These are phyloP conservation scores for Melanomma pulvis-pyrius DNA, from an alignment of 495 filamentous ascomycete species.

Conservation along the genomic window DNA sequence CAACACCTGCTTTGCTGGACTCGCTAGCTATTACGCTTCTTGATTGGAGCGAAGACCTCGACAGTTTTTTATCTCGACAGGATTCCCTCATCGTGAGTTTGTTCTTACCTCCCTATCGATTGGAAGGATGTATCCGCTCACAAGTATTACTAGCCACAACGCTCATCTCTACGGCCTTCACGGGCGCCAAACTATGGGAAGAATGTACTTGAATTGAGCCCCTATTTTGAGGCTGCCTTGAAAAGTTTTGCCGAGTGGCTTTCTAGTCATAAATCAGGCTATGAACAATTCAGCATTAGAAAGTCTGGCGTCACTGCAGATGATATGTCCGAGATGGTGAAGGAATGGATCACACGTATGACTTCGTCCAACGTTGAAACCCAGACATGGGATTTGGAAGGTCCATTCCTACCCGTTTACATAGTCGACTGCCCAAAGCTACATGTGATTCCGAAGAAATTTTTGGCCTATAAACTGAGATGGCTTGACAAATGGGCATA, in stretches of 20 bases:
- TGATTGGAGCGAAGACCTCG: constrained; percentile 33
- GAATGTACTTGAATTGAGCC: constrained; percentile 8
- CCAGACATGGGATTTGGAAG: constrained; percentile 16
- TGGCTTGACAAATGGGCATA: constrained; percentile 38
- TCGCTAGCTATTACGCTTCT: constrained; percentile 29
- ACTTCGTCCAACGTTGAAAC: constrained; percentile 24
- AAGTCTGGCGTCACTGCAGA: constrained; percentile 13
- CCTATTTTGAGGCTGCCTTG: constrained; percentile 21
- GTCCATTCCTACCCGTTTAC: constrained; percentile 24
- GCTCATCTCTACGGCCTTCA: neutral
- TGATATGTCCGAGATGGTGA: constrained; percentile 22
- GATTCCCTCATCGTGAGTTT: constrained; percentile 25
- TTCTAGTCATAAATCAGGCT: constrained; percentile 4
- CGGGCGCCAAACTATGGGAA: constrained; percentile 15
- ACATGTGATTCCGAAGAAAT: constrained; percentile 29
- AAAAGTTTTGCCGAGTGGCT: constrained; percentile 23
- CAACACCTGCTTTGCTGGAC: constrained; percentile 23
- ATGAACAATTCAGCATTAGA: constrained; percentile 19
- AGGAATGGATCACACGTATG: constrained; percentile 30
- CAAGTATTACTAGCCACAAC: neutral
- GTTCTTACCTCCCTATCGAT: neutral
- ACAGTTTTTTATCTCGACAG: constrained; percentile 27
- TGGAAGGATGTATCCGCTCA: neutral
- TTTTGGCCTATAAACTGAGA: constrained; percentile 31
- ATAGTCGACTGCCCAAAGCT: constrained; percentile 36